Base-by-base conservation (phyloP, 2,329 filamentous ascomycete species). In the Epichloe elymi region DNA sequence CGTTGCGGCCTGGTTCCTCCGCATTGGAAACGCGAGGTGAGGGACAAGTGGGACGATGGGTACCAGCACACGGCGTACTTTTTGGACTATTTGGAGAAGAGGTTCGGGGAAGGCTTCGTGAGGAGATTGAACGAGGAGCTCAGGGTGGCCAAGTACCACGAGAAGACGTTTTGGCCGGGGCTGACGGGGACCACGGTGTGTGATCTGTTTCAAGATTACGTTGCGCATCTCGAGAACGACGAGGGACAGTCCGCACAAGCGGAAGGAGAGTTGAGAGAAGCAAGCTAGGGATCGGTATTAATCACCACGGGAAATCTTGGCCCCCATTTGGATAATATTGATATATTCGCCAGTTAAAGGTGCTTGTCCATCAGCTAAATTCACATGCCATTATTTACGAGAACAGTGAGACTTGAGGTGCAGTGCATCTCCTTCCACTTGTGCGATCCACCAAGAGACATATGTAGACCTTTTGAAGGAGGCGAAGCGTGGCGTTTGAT, bases 41-140 rank as follows among this genome's bases (percentile, higher is more conserved):
- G 57, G 7, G 76, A 77, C 17, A 74, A 76, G n/a, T 96, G 90
- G 90, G 88, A 95, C 65, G 78, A 75, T 39, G 90, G 90, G 0
- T 97, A 97, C 67, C 85, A 96, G 70, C 79, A 85, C 57, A 97
- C 91, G 6, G 93, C 83, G 1, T 97, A 88, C 65, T 97, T 97
- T 59, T 69, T 97, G 48, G 83, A 93, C 50, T 95, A 88, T 70
- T 69, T 97, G 45, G 90, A 96, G 68, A 65, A 71, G 37, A 74
- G 74, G 46, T 85, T 78, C 57, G 81, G 80, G 0, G 60, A 65
- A 8, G 80, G 78, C 7, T 79, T 78, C 0, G 74, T 86, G 30
- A 70, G 78, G 51, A 74, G 71, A 51, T 66, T 93, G 47, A 85
- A 94, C 61, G 83, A 82, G 61, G 77, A 75, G 56, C 66, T 95